Evolutionary conservation across 2,329 filamentous ascomycete species (phyloP).

Genomic region (Sarocladium strictum): DNA sequence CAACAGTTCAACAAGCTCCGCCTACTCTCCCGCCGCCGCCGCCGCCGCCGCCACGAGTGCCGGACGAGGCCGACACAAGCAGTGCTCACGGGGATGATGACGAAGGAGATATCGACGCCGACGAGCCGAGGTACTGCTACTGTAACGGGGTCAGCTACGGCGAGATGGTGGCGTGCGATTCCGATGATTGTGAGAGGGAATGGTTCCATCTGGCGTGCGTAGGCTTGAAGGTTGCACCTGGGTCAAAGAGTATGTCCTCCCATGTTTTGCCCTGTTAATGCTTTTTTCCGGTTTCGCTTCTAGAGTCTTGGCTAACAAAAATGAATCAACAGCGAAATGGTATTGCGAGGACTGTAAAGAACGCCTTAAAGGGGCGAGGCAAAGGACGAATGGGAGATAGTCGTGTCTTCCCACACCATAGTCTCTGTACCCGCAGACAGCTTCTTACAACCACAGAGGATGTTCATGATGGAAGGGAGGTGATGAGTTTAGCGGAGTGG

Average conservation of each 20-base stretch:
- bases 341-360: constrained; percentile 76
- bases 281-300: neutral
- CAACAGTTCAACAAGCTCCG: constrained; percentile 32
- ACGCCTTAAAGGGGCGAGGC: constrained; percentile 47
- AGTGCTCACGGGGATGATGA: constrained; percentile 33
- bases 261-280: neutral
- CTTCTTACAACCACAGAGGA: neutral
- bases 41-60: constrained; percentile 21
- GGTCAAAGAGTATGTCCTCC: constrained; percentile 59
- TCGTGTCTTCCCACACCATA: no score
- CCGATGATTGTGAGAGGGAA: constrained; percentile 64
- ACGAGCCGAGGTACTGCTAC: constrained; percentile 73
- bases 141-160: constrained; percentile 77
- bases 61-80: constrained; percentile 37
- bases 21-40: constrained; percentile 26
- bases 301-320: constrained; percentile 21
- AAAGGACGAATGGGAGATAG: constrained; percentile 25
- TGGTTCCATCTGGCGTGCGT: constrained; percentile 85
- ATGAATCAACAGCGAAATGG: constrained; percentile 60
- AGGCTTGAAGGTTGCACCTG: constrained; percentile 72
- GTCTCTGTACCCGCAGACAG: no score
- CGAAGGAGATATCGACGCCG: constrained; percentile 57
- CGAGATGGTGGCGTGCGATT: constrained; percentile 79
- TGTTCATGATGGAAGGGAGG: neutral
- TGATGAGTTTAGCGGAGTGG: neutral